phyloP scores from a whole-genome alignment of 2,329 filamentous ascomycete species.

The Penicillium sp. region DNA sequence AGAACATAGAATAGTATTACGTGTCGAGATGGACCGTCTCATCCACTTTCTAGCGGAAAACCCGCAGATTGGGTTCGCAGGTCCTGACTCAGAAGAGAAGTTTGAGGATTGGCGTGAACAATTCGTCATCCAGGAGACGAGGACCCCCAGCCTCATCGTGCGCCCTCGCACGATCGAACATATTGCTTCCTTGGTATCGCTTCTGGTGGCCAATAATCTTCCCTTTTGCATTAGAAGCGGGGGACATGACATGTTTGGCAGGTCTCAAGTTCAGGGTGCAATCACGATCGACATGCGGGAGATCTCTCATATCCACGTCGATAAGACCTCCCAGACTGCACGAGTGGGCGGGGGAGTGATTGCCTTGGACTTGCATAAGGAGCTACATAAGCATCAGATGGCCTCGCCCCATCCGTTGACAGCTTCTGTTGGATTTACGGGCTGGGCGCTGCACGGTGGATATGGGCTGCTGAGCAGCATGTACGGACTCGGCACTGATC shows the following conservation, averaged over 20 bases:
- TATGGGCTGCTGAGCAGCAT: conserved; percentile 38
- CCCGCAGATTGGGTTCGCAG: conserved; percentile 17
- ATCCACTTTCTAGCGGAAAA: conserved; percentile 13
- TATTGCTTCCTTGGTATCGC: conserved; percentile 26
- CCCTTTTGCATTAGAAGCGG: conserved; percentile 38
- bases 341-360: conserved; percentile 44
- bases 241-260: conserved; percentile 42
- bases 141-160: conserved; percentile 24
- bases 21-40: conserved; percentile 7
- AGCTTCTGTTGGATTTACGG: conserved; percentile 40
- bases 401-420: conserved; percentile 28
- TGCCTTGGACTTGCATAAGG: conserved; percentile 29
- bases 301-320: conserved; percentile 36
- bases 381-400: conserved; percentile 34
- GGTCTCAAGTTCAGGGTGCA: conserved; percentile 34
- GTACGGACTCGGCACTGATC: conserved; percentile 44
- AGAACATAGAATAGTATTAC: too few relatives aligned
- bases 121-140: conserved; percentile 16
- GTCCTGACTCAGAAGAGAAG: conserved; percentile 9
- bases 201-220: conserved; percentile 20
- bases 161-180: conserved; percentile 32
- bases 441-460: conserved; percentile 45
- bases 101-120: conserved; percentile 12
- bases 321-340: conserved; percentile 32
- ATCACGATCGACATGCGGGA: conserved; percentile 46